Base-by-base conservation (phyloP, 192 early-diverging fungal genomes). In the Kickxella alabastrina region DNA sequence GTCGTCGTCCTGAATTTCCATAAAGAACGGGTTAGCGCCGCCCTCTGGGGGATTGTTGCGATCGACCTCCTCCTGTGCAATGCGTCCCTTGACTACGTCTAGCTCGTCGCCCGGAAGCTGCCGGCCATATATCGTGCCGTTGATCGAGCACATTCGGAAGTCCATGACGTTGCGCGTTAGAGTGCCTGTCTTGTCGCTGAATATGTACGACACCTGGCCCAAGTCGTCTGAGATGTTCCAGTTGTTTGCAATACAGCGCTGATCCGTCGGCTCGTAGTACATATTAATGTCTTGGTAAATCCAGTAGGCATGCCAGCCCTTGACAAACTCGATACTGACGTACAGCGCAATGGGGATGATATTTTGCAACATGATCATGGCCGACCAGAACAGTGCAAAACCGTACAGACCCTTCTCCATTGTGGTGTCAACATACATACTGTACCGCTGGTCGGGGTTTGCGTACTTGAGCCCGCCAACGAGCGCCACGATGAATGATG, bases 211-310 rank as follows among this genome's bases (percentile, higher is more conserved):
- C 25, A 98, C 92, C 62, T 95, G 92, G 45, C 92, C 93, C 37
- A 98, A 74, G 58, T 98, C 96, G 57, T 98, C 96, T 10, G 89
- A 92, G 18, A 98, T 73, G 62, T 93, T 97, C 93, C 93, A 97
- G 61, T 69, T 68, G 27, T 61, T 64, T 0, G 71, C 67, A 3
- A 66, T 43, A 29, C 67, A 75, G 21, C 63, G 62, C 51, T 62
- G 61, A 41, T 70, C 59, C 3, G 60, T 53, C 23, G 44, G 45
- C n/a, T 35, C 49, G 52, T 78, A 78, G 70, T 59, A 92, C 92
- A 98, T 93, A 47, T 91, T 87, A 12, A 86, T 74, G 68, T 98
- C 96, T 53, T 84, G 68, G 72, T 85, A 89, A 58, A 98, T 98
- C 62, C 95, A 92, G 61, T 82, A 89, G 0, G 91, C 92, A 65